A percentile compares a stretch with the other conserved stretches of the same genome.
phyloP scores from a whole-genome alignment of 495 filamentous ascomycete species.

The Peziza echinospora region DNA sequence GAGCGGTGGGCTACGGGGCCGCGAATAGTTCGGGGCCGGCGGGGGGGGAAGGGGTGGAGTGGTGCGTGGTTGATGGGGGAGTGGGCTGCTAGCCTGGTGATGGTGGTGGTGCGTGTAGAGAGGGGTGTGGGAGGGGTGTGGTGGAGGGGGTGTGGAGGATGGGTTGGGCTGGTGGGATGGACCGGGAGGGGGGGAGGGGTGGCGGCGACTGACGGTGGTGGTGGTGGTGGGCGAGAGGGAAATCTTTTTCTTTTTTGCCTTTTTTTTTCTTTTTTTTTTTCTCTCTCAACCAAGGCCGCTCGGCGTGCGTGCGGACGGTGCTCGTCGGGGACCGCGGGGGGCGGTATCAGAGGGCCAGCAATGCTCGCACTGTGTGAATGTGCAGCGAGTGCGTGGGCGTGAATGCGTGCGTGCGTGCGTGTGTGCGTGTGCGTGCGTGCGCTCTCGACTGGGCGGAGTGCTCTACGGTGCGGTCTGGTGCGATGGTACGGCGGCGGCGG shows the following conservation, averaged over 20 bases:
- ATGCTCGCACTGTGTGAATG: too few species aligned
- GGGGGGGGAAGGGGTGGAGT: background rate
- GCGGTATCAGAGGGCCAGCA: too few species aligned
- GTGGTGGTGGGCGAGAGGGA: too few species aligned
- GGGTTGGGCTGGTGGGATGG: slow-evolving; percentile 20
- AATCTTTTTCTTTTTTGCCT: too few species aligned
- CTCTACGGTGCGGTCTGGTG: too few species aligned
- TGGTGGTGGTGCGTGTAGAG: background rate
- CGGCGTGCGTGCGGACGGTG: too few species aligned
- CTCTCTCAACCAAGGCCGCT: too few species aligned
- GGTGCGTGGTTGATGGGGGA: background rate
- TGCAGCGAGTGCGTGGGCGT: slow-evolving; percentile 15
- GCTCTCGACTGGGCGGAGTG: too few species aligned
- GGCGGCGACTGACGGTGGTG: slow-evolving; percentile 25
- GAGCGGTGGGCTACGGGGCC: background rate
- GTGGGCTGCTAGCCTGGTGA: background rate
- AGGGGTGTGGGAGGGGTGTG: background rate
- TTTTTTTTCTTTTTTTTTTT: too few species aligned
- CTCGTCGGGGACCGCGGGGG: too few species aligned
- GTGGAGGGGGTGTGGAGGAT: background rate
- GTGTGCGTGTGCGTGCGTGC: too few species aligned
- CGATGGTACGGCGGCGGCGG: too few species aligned
- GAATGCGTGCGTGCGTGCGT: background rate
- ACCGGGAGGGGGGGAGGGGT: slow-evolving; percentile 15
- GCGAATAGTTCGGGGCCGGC: background rate